Evolutionary conservation across 2,329 filamentous ascomycete species (phyloP).

Genomic region (Aspergillus texensis): DNA sequence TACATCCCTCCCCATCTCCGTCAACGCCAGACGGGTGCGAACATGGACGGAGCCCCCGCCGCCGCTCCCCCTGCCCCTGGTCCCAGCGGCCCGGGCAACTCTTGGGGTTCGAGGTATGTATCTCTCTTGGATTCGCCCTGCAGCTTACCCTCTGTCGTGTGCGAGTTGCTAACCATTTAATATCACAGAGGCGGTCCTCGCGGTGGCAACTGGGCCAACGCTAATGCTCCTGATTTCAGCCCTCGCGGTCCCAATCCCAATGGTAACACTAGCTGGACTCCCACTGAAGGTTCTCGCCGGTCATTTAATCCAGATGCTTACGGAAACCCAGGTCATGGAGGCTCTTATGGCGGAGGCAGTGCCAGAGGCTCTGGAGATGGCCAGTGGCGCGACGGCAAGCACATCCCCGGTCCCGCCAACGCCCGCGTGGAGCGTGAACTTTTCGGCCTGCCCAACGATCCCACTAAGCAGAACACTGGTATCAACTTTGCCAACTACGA

Average conservation of each 20-base stretch:
- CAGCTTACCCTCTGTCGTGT: neutral
- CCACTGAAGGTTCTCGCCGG: constrained; percentile 41
- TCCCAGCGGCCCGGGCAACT: constrained; percentile 17
- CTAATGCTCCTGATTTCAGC: constrained; percentile 62
- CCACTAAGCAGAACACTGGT: constrained; percentile 92
- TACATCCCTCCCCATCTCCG: constrained; percentile 70
- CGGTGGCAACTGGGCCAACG: constrained; percentile 56
- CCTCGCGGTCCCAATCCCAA: constrained; percentile 45
- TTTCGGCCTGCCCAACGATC: constrained; percentile 87
- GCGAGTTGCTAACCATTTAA: constrained; percentile 1
- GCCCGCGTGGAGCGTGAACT: constrained; percentile 91
- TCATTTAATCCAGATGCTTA: constrained; percentile 65
- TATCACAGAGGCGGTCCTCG: constrained; percentile 33
- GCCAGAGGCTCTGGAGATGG: constrained; percentile 89
- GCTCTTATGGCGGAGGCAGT: constrained; percentile 47
- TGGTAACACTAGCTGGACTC: constrained; percentile 43
- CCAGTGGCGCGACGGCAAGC: constrained; percentile 95
- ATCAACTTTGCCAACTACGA: constrained; percentile 99
- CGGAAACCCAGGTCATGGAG: constrained; percentile 57
- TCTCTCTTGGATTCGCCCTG: neutral
- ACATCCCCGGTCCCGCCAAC: constrained; percentile 86
- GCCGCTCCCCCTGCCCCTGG: constrained; percentile 29
- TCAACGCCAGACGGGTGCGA: constrained; percentile 39
- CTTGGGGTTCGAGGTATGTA: constrained; percentile 40
- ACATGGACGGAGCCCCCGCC: constrained; percentile 37